Percentiles rank a stretch among this genome's conserved stretches.
Evolutionary conservation across 352 stramenopile genomes (phyloP).

Genomic region (Globisporangium ultimum): DNA sequence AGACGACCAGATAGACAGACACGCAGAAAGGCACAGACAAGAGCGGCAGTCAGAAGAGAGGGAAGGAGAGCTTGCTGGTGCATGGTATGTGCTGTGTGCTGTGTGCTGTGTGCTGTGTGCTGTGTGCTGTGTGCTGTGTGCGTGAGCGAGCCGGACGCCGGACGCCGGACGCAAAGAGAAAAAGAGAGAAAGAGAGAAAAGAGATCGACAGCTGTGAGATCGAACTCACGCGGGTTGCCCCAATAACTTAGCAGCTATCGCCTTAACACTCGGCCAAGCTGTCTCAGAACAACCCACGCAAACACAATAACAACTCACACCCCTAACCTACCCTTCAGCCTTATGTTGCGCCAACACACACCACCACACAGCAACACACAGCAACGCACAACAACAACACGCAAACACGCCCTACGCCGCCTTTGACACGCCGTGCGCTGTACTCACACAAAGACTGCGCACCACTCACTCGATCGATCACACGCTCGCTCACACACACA

Average conservation of each 20-base stretch:
- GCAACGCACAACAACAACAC: background rate
- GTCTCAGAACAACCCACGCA: background rate
- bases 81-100: too few relatives aligned
- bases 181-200: background rate
- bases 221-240: background rate
- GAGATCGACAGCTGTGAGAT: background rate
- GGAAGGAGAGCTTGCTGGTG: background rate
- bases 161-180: too few relatives aligned
- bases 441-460: background rate
- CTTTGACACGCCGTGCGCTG: too few relatives aligned
- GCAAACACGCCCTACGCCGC: background rate
- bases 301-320: background rate
- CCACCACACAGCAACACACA: background rate
- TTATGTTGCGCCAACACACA: background rate
- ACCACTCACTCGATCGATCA: background rate
- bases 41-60: background rate
- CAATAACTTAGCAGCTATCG: conserved; percentile 1
- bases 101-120: too few relatives aligned
- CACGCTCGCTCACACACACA: background rate
- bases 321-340: too few relatives aligned
- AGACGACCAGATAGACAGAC: too few relatives aligned
- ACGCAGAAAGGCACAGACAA: too few relatives aligned
- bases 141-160: too few relatives aligned
- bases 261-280: background rate
- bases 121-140: too few relatives aligned